Evolutionary conservation across 768 basidiomycete genomes (phyloP), one percentile per base, ranked within the genome.

Genomic region (Daedaleopsis nitida): DNA sequence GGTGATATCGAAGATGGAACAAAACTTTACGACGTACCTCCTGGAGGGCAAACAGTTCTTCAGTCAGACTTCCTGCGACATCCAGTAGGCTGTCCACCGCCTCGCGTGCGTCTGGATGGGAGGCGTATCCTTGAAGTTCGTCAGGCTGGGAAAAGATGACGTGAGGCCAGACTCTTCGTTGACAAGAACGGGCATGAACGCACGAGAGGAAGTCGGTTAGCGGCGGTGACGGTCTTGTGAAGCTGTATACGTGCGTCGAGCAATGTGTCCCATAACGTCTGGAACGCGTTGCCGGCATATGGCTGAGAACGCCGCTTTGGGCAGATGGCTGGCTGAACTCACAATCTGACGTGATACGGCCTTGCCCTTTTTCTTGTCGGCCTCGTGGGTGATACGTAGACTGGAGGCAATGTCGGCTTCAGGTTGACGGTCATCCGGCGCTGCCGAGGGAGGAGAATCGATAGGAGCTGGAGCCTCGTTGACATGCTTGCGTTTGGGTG

Each of bases 221-320:
- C 80, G 12, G 87, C 77, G 1, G 78, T 68, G 48, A 86, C 78
- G 23, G 88, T 83, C 76, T 95, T 98, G 75, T 98, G 96, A 47
- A 97, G 74, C 24, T 87, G 87, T 72, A 98, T 98, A 38, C 96
- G 86, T n/a, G 91, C 85, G 70, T 97, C 92, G 32, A 98, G 80
- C 39, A 98, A 79, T 5, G 82, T 80, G 72, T 98, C 94, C 91
- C 94, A 97, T 38, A 95, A 74, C 3, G 80, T 78, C 94, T 98
- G 68, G 13, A 52, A 1, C 35, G 44, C 16, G 39, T 47, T 42
- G 24, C 52, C 35, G 42, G 38, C 38, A 48, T 35, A 16, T 9
- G 16, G 24, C 23, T 53, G 55, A 55, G 65, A 49, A 58, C 50
- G 52, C 24, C 51, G 42, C n/a, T 19, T 21, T 34, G 35, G 47